These are phyloP conservation scores for Camelina hispida DNA, from an alignment of 345 rosid species.

Conservation along the genomic window DNA sequence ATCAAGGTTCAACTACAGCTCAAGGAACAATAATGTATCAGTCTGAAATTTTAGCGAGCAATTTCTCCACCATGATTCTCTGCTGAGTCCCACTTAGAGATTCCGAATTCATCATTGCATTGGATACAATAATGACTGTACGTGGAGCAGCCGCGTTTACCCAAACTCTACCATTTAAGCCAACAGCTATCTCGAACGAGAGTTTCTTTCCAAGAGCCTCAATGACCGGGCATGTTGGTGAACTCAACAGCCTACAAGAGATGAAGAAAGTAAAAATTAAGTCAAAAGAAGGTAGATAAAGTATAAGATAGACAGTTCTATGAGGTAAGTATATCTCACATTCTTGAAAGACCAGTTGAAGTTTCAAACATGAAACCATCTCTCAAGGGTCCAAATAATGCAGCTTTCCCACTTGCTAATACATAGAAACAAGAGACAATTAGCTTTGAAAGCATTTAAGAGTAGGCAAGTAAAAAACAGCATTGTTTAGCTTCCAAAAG, in stretches of 20 bases:
- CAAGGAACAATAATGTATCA: constrained; percentile 8
- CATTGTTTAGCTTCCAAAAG: background rate
- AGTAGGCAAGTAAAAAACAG: background rate
- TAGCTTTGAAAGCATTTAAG: constrained; percentile 3
- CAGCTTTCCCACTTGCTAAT: constrained; percentile 82
- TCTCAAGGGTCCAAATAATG: constrained; percentile 70
- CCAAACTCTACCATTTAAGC: constrained; percentile 84
- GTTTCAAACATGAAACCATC: constrained; percentile 88
- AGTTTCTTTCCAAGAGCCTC: constrained; percentile 81
- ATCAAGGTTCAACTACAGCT: constrained; percentile 20
- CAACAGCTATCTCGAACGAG: constrained; percentile 80
- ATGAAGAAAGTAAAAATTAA: background rate
- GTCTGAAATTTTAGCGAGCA: constrained; percentile 61
- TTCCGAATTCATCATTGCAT: constrained; percentile 79
- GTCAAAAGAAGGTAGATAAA: constrained; percentile 5
- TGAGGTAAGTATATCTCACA: constrained; percentile 51
- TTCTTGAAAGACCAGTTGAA: constrained; percentile 80
- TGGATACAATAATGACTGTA: constrained; percentile 57
- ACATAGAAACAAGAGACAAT: constrained; percentile 1
- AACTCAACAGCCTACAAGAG: constrained; percentile 63
- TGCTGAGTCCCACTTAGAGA: constrained; percentile 66
- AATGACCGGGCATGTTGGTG: constrained; percentile 77
- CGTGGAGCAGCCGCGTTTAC: constrained; percentile 62
- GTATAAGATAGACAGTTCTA: background rate
- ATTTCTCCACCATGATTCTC: constrained; percentile 68